Evolutionary conservation across 371 early-diverging fungal species (phyloP).

Genomic region (Coemansia sp.): DNA sequence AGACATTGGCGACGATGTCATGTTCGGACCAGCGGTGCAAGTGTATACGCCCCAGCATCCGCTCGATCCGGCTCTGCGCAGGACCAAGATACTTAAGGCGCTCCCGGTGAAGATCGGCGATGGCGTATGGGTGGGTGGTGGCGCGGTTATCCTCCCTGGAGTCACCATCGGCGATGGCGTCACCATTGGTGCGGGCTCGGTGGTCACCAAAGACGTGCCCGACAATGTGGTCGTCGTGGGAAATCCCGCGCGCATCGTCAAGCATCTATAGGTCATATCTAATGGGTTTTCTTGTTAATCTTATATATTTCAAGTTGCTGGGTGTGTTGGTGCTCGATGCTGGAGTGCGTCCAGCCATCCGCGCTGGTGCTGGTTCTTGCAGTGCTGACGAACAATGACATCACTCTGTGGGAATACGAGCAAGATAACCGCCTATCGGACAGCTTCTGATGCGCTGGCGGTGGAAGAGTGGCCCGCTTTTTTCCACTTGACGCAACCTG

Average conservation of each 20-base stretch:
- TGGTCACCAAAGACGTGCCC: constrained; percentile 82
- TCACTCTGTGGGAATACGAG: no score
- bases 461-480: neutral
- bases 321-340: no score
- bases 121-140: constrained; percentile 73
- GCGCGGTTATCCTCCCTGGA: constrained; percentile 71
- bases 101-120: constrained; percentile 65
- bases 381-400: neutral
- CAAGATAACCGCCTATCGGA: no score
- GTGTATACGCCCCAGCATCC: constrained; percentile 80
- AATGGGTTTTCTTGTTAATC: no score
- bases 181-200: constrained; percentile 59
- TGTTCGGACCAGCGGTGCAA: constrained; percentile 77
- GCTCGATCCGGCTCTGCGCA: constrained; percentile 53
- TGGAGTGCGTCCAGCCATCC: no score
- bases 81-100: constrained; percentile 41
- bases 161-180: constrained; percentile 78
- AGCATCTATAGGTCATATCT: constrained; percentile 39
- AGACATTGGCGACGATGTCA: constrained; percentile 62
- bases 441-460: neutral
- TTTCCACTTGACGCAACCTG: no score
- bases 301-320: no score
- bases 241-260: constrained; percentile 76
- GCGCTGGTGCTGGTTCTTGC: neutral
- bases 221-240: constrained; percentile 73